Evolutionary conservation across 495 filamentous ascomycete genomes (phyloP), one percentile per base, ranked within the genome.

Genomic region (Talaromyces trachyspermus): DNA sequence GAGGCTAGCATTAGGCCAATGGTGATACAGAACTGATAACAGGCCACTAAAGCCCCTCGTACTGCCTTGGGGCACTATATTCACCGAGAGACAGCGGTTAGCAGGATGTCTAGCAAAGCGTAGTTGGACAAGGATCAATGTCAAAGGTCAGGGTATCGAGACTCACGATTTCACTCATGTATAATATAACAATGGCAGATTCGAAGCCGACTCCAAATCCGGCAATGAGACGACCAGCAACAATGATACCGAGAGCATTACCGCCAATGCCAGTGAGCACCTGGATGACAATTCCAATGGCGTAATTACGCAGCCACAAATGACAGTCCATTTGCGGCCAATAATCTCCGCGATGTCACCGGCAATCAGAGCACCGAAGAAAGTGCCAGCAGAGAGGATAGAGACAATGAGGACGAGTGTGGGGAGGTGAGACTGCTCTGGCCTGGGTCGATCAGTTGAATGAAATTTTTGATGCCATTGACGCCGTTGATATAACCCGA

Each of bases 131-230:
- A n/a, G n/a, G n/a, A n/a, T n/a, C n/a, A n/a, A n/a, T n/a, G n/a
- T n/a, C n/a, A n/a, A n/a, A n/a, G n/a, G n/a, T n/a, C n/a, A n/a
- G n/a, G n/a, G n/a, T n/a, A n/a, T n/a, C n/a, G n/a, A n/a, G 14
- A 46, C 44, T 46, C 11, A 60, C 59, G 51, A 71, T 69, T 64
- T 85, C 83, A 20, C 78, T 80, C 81, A 85, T 83, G 68, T 85
- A 87, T 30, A 86, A 70, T 59, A 86, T 83, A 63, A 86, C 77
- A 56, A 86, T 78, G 49, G 84, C 81, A 1, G 81, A 85, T 45
- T 85, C 81, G 49, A 86, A 84, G 46, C 85, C 85, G 42, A 88
- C 78, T 63, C 85, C 85, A 48, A 86, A 65, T 51, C 85, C 85
- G 27, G 83, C 79, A 54, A 88, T 67, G 47, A 87, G 59, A 71